Conservation (phyloP, 805 yeast genomes). For the Ogataea henricii region DNA sequence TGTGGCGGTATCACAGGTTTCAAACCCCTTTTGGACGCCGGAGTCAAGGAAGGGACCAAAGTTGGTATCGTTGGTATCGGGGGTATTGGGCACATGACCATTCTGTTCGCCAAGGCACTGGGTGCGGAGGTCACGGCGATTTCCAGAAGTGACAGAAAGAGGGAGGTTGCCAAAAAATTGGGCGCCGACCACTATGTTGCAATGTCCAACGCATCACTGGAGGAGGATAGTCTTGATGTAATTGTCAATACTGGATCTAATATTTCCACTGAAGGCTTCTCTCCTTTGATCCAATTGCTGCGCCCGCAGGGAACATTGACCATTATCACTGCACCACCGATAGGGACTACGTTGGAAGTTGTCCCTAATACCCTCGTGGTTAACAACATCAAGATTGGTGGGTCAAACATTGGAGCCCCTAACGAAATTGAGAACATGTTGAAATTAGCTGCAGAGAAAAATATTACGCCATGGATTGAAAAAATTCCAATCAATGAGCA, state of each 20-base stretch:
- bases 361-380: constrained; percentile 31
- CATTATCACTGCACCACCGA: constrained; percentile 41
- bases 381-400: constrained; percentile 54
- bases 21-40: constrained; percentile 61
- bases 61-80: constrained; percentile 68
- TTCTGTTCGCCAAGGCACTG: constrained; percentile 59
- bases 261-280: constrained; percentile 4
- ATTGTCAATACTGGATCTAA: constrained; percentile 35
- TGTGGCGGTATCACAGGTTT: constrained; percentile 79
- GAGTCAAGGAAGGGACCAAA: constrained; percentile 34
- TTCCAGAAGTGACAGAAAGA: constrained; percentile 52
- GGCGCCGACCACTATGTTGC: neutral
- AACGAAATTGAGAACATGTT: constrained; percentile 67
- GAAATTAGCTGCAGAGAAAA: constrained; percentile 59
- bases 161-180: neutral
- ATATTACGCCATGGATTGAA: constrained; percentile 65
- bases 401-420: constrained; percentile 63
- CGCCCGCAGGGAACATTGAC: constrained; percentile 60
- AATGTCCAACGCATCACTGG: neutral
- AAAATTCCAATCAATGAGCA: constrained; percentile 53
- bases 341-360: neutral
- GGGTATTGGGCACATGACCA: constrained; percentile 67
- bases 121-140: constrained; percentile 64
- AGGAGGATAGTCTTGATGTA: constrained; percentile 45
- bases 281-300: constrained; percentile 56